Evolutionary conservation across 2,329 filamentous ascomycete species (phyloP), one percentile per base, ranked within the genome.

Genomic region (Alternaria longipes): DNA sequence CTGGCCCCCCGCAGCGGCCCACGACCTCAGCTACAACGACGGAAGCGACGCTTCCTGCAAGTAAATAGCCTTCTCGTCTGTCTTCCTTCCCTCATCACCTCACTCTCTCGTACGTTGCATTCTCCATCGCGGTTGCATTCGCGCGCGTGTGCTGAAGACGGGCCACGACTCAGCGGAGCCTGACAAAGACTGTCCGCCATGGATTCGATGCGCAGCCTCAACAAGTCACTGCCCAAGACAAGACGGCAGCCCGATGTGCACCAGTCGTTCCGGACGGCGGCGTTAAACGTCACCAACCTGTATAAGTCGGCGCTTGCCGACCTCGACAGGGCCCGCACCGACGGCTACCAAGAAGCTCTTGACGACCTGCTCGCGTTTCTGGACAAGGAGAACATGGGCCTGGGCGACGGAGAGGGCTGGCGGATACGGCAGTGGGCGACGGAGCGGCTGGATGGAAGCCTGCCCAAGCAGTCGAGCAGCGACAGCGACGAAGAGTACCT

Each of bases 341-440:
- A 94, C 40, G 95, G 95, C 26, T 98, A 97, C 72, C 94, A 97
- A 78, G 94, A 98, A 75, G 96, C 94, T 38, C 83, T 99, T 38
- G 93, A 97, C 66, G 94, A 98, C 68, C 83, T 99, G 5, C 82
- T 97, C n/a, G 81, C 85, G 16, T 96, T 97, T 69, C 82, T 98
- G 55, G 94, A 98, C 76, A 90, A 88, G 74, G 89, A 93, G 74
- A 89, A 92, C 65, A 84, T 97, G 56, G 93, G 92, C 0, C 76
- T 95, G 12, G 86, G 85, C 49, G 91, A 95, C 77, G 92, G 92
- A 14, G 94, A 97, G 77, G 92, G 87, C 8, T 88, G 86, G 84
- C 82, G 82, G 68, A 83, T 90, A 62, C 80, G 88, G 64, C 86
- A 88, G 75, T 90, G 88, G 88, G 89, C 88, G 0, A 89, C 87